Percentiles rank a stretch among this genome's conserved stretches.
phyloP scores from a whole-genome alignment of 805 yeast genomes.

The Yamadazyma akitaensis region DNA sequence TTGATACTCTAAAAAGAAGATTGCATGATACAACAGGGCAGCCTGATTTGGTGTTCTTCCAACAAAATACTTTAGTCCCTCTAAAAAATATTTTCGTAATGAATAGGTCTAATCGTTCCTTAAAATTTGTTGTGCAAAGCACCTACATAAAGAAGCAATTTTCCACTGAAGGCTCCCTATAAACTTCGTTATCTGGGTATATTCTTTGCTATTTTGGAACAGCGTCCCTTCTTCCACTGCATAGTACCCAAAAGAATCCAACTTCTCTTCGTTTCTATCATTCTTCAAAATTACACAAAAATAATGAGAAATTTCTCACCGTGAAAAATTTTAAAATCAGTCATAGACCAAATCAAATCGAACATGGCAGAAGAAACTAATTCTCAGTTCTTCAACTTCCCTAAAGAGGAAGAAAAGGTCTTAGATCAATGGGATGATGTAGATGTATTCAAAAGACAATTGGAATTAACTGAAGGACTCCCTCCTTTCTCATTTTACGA shows the following conservation, averaged over 20 bases:
- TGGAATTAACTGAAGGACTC: conserved; percentile 77
- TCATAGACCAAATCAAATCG: background rate
- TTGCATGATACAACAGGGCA: no score
- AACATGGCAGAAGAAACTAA: conserved; percentile 19
- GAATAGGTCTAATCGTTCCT: no score
- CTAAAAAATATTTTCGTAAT: no score
- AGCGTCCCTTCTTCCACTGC: background rate
- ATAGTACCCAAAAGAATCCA: background rate
- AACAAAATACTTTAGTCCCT: no score
- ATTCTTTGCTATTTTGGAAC: no score
- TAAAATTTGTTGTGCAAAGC: no score
- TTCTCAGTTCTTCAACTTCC: conserved; percentile 57
- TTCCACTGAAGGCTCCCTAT: no score
- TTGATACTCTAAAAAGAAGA: no score
- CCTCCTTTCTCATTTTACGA: conserved; percentile 93
- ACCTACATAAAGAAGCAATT: no score
- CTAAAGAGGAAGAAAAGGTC: conserved; percentile 85
- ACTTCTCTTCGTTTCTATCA: background rate
- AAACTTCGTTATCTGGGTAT: no score
- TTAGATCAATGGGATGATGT: conserved; percentile 81
- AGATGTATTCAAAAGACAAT: conserved; percentile 88
- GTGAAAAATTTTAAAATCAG: conserved; percentile 6
- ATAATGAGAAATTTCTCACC: conserved; percentile 1
- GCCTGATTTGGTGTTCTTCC: no score
- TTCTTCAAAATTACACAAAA: background rate